These are phyloP conservation scores for Candida tibetensis DNA, from an alignment of 805 yeast genomes.

Conservation along the genomic window DNA sequence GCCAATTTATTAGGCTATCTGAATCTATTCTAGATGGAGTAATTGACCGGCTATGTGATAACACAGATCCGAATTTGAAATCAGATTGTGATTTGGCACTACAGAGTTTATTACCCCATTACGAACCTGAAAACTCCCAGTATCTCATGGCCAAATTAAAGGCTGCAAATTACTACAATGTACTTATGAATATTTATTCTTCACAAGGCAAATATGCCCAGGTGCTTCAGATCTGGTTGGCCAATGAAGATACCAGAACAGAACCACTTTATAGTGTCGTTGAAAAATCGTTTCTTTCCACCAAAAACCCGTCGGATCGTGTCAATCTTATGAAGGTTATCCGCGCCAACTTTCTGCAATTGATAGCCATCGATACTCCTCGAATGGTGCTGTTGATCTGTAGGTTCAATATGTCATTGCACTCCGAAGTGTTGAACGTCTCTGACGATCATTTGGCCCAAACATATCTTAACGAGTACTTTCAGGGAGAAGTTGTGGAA, in stretches of 20 bases:
- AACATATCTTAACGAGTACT: slow-evolving; percentile 13
- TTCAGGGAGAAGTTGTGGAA: slow-evolving; percentile 13
- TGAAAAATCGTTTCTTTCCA: slow-evolving; percentile 22
- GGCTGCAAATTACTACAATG: slow-evolving; percentile 55
- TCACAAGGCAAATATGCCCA: slow-evolving; percentile 51
- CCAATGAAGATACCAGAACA: slow-evolving; percentile 7
- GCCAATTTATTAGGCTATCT: slow-evolving; percentile 74
- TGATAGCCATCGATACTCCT: slow-evolving; percentile 26
- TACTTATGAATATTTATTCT: slow-evolving; percentile 55
- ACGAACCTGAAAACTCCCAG: slow-evolving; percentile 55
- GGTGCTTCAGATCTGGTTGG: slow-evolving; percentile 54
- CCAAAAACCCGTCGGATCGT: slow-evolving; percentile 21
- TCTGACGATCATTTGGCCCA: slow-evolving; percentile 14
- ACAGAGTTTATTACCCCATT: slow-evolving; percentile 64
- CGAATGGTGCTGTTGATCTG: slow-evolving; percentile 38
- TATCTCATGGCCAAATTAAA: slow-evolving; percentile 49
- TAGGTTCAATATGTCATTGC: slow-evolving; percentile 37
- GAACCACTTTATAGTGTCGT: slow-evolving; percentile 23
- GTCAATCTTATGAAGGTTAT: slow-evolving; percentile 22
- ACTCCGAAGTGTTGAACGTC: slow-evolving; percentile 32
- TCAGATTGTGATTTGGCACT: slow-evolving; percentile 75
- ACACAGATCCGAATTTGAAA: slow-evolving; percentile 28
- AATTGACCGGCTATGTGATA: slow-evolving; percentile 49
- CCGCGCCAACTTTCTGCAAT: slow-evolving; percentile 20
- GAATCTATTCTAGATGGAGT: slow-evolving; percentile 53